phyloP scores from a whole-genome alignment of 2,329 filamentous ascomycete species.

The Hymenoscyphus albidus region DNA sequence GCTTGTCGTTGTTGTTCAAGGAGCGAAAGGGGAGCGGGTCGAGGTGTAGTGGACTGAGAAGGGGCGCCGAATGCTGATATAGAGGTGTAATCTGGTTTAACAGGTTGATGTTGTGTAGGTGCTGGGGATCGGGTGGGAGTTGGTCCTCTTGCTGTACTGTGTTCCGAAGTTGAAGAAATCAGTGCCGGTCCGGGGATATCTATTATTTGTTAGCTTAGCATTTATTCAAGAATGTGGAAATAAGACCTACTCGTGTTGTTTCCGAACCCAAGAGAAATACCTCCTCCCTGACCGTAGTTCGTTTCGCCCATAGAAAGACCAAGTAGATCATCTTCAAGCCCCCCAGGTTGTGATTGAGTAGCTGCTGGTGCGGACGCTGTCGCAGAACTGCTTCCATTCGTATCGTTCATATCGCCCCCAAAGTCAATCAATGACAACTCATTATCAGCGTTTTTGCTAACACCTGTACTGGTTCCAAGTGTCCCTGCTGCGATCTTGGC shows the following conservation, averaged over 20 bases:
- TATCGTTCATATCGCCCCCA: constrained; percentile 56
- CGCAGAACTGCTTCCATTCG: constrained; percentile 48
- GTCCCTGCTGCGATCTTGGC: constrained; percentile 80
- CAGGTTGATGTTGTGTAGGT: constrained; percentile 21
- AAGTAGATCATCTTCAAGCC: constrained; percentile 84
- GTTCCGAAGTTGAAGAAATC: constrained; percentile 60
- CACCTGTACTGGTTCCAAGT: constrained; percentile 61
- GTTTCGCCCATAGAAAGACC: constrained; percentile 71
- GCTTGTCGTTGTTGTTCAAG: constrained; percentile 40
- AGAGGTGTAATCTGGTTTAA: constrained; percentile 44
- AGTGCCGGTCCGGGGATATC: constrained; percentile 61
- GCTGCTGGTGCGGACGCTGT: constrained; percentile 40
- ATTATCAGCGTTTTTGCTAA: constrained; percentile 62
- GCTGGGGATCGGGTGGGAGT: constrained; percentile 39
- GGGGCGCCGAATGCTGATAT: constrained; percentile 52
- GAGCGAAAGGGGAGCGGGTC: constrained; percentile 37
- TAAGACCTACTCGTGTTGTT: constrained; percentile 59
- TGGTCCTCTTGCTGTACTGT: constrained; percentile 52
- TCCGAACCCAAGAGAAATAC: constrained; percentile 78
- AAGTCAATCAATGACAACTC: constrained; percentile 95
- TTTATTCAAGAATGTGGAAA: not conserved
- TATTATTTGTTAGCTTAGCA: constrained; percentile 37
- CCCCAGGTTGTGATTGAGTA: constrained; percentile 50
- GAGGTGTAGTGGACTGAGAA: constrained; percentile 52
- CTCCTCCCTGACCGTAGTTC: constrained; percentile 69